Percentiles rank a stretch among this genome's conserved stretches.
Evolutionary conservation across 108 stramenopile genomes (phyloP).

Genomic region (Mayamaea pseudoterrestris): DNA sequence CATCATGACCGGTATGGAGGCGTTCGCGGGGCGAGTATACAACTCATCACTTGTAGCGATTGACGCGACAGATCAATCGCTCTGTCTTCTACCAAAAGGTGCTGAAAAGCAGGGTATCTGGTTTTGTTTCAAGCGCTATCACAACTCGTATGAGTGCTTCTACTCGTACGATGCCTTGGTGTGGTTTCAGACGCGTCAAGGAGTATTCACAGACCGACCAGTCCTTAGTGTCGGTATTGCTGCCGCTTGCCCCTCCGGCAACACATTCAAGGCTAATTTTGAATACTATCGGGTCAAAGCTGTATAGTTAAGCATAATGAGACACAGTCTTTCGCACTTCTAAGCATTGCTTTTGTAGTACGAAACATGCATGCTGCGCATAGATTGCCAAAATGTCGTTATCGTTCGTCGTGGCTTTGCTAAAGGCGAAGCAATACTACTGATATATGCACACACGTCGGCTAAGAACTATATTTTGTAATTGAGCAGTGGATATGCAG

Average conservation of each 20-base stretch:
- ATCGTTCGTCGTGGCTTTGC: too few relatives aligned
- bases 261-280: too few relatives aligned
- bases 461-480: too few relatives aligned
- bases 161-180: slow-evolving; percentile 26
- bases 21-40: slow-evolving; percentile 19
- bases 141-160: slow-evolving; percentile 23
- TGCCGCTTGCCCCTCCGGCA: slow-evolving; percentile 17
- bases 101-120: slow-evolving; percentile 11
- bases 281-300: too few relatives aligned
- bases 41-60: slow-evolving; percentile 24
- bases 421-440: too few relatives aligned
- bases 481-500: too few relatives aligned
- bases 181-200: slow-evolving; percentile 37
- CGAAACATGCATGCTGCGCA: too few relatives aligned
- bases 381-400: too few relatives aligned
- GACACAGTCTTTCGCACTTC: too few relatives aligned
- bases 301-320: too few relatives aligned
- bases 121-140: slow-evolving; percentile 26
- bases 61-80: slow-evolving; percentile 27
- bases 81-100: slow-evolving; percentile 22
- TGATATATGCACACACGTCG: too few relatives aligned
- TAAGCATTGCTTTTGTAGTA: too few relatives aligned
- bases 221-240: slow-evolving; percentile 25
- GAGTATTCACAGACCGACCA: slow-evolving; percentile 18
- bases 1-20: slow-evolving; percentile 26